Evolutionary conservation across 2,329 filamentous ascomycete genomes (phyloP).

Genomic region (Monosporascus sp.): DNA sequence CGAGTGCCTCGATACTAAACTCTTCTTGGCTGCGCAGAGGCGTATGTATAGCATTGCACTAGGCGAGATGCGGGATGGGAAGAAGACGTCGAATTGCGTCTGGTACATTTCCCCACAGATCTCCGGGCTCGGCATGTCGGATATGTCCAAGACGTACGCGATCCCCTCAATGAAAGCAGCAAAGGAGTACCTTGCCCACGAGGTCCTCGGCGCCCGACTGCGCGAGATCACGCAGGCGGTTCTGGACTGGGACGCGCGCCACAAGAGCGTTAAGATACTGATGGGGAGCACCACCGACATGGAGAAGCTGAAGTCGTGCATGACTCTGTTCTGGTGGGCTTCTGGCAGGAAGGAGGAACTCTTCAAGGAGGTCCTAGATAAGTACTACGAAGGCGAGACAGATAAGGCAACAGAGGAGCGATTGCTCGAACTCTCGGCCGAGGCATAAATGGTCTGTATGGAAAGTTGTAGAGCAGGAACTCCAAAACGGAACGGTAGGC

Average conservation of each 20-base stretch:
- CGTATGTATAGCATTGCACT: too few species aligned
- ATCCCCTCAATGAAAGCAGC: not conserved
- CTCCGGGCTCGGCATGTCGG: not conserved
- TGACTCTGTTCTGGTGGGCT: conserved; percentile 1
- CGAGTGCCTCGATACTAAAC: too few species aligned
- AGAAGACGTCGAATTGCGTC: too few species aligned
- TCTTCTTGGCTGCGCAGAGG: too few species aligned
- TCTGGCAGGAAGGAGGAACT: conserved; percentile 6
- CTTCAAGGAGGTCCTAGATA: conserved; percentile 4
- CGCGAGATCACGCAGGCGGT: not conserved
- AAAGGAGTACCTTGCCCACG: not conserved
- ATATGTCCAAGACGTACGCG: not conserved
- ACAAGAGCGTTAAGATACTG: not conserved
- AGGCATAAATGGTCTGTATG: too few species aligned
- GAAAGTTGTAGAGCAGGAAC: too few species aligned
- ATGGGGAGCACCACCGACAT: not conserved
- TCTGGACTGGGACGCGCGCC: not conserved
- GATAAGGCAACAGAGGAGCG: conserved; percentile 15
- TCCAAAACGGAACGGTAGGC: too few species aligned
- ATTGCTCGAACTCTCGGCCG: conserved; percentile 5
- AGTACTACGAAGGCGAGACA: conserved; percentile 7
- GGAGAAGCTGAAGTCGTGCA: not conserved
- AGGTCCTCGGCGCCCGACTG: not conserved
- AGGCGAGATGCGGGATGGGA: too few species aligned
- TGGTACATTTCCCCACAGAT: too few species aligned